A percentile compares a stretch with the other conserved stretches of the same genome.
Evolutionary conservation across 2,329 filamentous ascomycete species (phyloP).

Genomic region (Aspergillus sp.): DNA sequence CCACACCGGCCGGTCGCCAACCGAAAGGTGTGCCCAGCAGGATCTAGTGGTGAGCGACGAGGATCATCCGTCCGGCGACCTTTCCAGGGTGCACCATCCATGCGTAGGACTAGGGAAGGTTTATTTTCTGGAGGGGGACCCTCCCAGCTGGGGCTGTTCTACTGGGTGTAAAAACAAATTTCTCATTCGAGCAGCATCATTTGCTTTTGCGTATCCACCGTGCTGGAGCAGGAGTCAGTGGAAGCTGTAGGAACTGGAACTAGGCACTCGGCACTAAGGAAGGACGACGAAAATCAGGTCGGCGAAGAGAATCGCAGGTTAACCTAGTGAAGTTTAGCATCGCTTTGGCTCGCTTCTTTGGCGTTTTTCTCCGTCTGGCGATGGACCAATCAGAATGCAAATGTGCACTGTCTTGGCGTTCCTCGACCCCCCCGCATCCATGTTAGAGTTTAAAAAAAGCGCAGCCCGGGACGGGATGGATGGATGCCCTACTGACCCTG

Average conservation of each 20-base stretch:
- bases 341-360: conserved; percentile 1
- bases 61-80: conserved; percentile 16
- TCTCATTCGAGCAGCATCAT: neutral
- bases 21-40: conserved; percentile 10
- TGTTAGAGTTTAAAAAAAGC: conserved; percentile 5
- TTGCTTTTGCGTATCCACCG: conserved; percentile 4
- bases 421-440: conserved; percentile 4
- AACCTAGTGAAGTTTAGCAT: conserved; percentile 8
- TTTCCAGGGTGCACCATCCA: neutral
- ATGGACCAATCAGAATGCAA: neutral
- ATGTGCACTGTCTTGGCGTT: conserved; percentile 5
- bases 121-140: neutral
- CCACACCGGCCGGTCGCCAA: conserved; percentile 10
- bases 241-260: neutral
- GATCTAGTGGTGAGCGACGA: conserved; percentile 5
- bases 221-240: neutral
- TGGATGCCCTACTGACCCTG: conserved; percentile 3
- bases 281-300: neutral
- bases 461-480: neutral
- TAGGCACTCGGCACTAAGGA: neutral
- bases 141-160: no score
- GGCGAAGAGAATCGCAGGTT: neutral
- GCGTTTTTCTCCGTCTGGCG: conserved; percentile 9
- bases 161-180: neutral
- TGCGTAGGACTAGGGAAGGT: neutral